phyloP scores from a whole-genome alignment of 495 filamentous ascomycete species.

The Aspergillus coremiiformis region DNA sequence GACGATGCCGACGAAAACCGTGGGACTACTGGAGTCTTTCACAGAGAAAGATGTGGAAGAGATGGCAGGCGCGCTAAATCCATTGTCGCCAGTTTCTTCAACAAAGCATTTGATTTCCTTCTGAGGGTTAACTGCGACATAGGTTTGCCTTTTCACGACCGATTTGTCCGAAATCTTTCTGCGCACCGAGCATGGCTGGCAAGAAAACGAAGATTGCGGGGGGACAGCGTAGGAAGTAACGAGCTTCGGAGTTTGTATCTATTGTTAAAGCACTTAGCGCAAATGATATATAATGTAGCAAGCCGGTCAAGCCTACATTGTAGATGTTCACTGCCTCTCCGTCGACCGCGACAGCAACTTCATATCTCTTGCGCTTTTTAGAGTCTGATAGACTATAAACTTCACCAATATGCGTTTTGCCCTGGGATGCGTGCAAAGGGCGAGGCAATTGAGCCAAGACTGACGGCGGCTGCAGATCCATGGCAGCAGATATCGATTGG shows the following conservation, averaged over 20 bases:
- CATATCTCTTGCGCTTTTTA: slow-evolving; percentile 79
- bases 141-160: slow-evolving; percentile 63
- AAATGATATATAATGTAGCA: not conserved
- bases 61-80: slow-evolving; percentile 31
- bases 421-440: slow-evolving; percentile 53
- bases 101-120: slow-evolving; percentile 48
- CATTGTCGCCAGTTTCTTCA: slow-evolving; percentile 37
- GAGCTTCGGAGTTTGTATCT: slow-evolving; percentile 74
- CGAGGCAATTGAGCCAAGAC: slow-evolving; percentile 60
- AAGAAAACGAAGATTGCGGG: slow-evolving; percentile 71
- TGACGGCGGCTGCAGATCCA: slow-evolving; percentile 42
- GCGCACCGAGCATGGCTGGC: slow-evolving; percentile 68
- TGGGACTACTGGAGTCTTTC: slow-evolving; percentile 36
- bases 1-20: slow-evolving; percentile 36
- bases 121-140: slow-evolving; percentile 43
- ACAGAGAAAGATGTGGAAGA: slow-evolving; percentile 35
- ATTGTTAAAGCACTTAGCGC: slow-evolving; percentile 10
- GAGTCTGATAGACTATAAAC: slow-evolving; percentile 63
- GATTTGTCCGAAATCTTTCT: slow-evolving; percentile 45
- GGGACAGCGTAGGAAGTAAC: slow-evolving; percentile 80
- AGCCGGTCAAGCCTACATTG: slow-evolving; percentile 52
- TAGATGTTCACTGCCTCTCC: slow-evolving; percentile 89
- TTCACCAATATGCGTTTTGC: slow-evolving; percentile 56
- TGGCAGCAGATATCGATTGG: slow-evolving; percentile 15
- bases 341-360: slow-evolving; percentile 80